Conservation (phyloP, 2,329 filamentous ascomycete species). For the Fusarium sublunatum region DNA sequence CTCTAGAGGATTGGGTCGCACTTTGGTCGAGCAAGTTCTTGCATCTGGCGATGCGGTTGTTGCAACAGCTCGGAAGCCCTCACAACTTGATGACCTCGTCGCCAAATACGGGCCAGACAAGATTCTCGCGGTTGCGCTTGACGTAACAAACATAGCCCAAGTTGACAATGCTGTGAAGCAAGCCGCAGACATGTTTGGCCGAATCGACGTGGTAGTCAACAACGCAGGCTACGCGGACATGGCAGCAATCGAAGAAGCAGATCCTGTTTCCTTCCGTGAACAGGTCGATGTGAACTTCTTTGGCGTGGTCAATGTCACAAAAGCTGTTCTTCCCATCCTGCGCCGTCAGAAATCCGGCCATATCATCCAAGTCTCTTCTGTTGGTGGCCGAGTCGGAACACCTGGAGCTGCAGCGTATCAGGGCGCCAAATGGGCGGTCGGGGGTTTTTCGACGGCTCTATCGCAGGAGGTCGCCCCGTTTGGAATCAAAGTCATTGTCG, state of each 20-base stretch:
- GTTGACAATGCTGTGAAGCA: conserved; percentile 53
- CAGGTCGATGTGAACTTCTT: conserved; percentile 72
- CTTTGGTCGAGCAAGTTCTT: conserved; percentile 55
- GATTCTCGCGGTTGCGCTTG: conserved; percentile 61
- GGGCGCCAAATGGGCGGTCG: conserved; percentile 54
- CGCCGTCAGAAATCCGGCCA: conserved; percentile 46
- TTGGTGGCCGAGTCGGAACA: conserved; percentile 52
- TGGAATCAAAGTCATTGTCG: conserved; percentile 54
- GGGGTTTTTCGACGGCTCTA: conserved; percentile 53
- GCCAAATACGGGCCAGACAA: conserved; percentile 56
- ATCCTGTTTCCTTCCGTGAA: conserved; percentile 59
- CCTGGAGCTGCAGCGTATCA: conserved; percentile 53
- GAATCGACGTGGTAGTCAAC: conserved; percentile 70
- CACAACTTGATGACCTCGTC: conserved; percentile 49
- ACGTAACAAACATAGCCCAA: conserved; percentile 58
- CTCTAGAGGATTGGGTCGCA: conserved; percentile 59
- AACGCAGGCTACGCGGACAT: conserved; percentile 69
- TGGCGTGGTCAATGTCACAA: conserved; percentile 65
- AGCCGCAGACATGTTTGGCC: conserved; percentile 60
- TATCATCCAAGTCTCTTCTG: conserved; percentile 55
- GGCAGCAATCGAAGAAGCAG: conserved; percentile 64
- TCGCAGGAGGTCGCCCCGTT: conserved; percentile 51
- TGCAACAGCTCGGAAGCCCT: conserved; percentile 57
- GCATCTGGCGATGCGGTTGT: conserved; percentile 56
- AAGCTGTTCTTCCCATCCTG: conserved; percentile 52